phyloP scores from a whole-genome alignment of 352 stramenopile species.

The Thraustotheca clavata region DNA sequence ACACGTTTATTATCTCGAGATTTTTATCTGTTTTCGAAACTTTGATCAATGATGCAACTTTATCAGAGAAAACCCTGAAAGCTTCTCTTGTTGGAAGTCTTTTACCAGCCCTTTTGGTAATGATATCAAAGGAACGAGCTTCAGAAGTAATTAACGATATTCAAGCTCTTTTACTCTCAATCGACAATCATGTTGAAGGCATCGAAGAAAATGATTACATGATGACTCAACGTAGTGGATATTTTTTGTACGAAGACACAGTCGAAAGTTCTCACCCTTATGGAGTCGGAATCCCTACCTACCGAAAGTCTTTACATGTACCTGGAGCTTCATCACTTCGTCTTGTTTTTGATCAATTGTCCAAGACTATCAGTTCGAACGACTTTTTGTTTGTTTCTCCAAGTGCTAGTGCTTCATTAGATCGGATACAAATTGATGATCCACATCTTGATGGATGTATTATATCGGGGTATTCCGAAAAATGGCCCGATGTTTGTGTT shows the following conservation, averaged over 20 bases:
- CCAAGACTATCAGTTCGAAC: conserved; percentile 42
- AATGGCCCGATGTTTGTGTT: conserved; percentile 20
- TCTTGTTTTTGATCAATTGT: conserved; percentile 60
- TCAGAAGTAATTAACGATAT: no score
- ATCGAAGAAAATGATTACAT: background rate
- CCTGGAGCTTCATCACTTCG: conserved; percentile 43
- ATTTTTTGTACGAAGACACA: conserved; percentile 37
- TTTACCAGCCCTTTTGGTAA: no score
- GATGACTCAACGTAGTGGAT: background rate
- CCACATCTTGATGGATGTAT: background rate
- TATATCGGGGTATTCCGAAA: background rate
- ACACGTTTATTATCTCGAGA: no score
- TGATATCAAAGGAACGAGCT: no score
- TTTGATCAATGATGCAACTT: no score
- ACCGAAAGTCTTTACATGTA: conserved; percentile 49
- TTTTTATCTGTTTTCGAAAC: no score
- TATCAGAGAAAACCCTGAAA: no score
- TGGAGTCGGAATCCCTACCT: conserved; percentile 41
- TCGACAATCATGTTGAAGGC: no score
- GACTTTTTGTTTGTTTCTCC: conserved; percentile 62
- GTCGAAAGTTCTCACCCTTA: conserved; percentile 66
- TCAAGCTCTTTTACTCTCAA: no score
- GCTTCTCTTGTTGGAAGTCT: no score
- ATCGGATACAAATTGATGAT: background rate
- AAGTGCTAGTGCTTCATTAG: background rate